Percentiles rank a stretch among this genome's conserved stretches.
Evolutionary conservation across 192 early-diverging fungal genomes (phyloP).

Genomic region (Gigaspora rosea): DNA sequence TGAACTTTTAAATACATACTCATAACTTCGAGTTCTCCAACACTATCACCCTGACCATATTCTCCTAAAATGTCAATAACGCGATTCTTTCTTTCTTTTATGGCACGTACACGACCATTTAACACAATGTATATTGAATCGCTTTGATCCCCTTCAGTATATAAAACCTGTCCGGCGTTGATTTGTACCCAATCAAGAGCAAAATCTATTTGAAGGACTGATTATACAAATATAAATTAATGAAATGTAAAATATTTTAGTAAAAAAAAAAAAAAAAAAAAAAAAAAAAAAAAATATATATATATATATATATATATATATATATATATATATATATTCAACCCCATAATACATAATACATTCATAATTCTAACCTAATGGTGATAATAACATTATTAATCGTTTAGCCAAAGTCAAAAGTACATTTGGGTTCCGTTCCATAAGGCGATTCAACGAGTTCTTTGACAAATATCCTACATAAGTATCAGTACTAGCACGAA

Average conservation of each 20-base stretch:
- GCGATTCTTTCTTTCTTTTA: conserved; percentile 65
- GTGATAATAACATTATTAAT: conserved; percentile 77
- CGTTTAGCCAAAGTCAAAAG: conserved; percentile 88
- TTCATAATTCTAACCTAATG: conserved; percentile 61
- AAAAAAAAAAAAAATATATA: too few species aligned
- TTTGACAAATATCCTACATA: conserved; percentile 90
- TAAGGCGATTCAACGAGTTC: conserved; percentile 76
- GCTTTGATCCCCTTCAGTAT: conserved; percentile 81
- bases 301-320: too few species aligned
- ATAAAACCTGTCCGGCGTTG: conserved; percentile 90
- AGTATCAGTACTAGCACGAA: conserved; percentile 74
- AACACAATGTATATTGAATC: conserved; percentile 93
- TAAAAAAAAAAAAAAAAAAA: too few species aligned
- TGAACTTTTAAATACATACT: conserved; percentile 44
- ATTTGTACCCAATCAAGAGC: conserved; percentile 95
- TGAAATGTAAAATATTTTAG: too few species aligned
- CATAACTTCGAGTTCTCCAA: conserved; percentile 94
- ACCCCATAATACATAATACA: too few species aligned
- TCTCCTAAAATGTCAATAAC: conserved; percentile 84
- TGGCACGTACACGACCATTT: conserved; percentile 89
- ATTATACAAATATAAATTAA: not conserved
- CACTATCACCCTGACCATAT: conserved; percentile 92
- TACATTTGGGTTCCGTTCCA: conserved; percentile 82
- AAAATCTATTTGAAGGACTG: conserved; percentile 76
- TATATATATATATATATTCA: too few species aligned